Evolutionary conservation across 2,329 filamentous ascomycete genomes (phyloP), one percentile per base, ranked within the genome.

Genomic region (Cordyceps pruinosa): DNA sequence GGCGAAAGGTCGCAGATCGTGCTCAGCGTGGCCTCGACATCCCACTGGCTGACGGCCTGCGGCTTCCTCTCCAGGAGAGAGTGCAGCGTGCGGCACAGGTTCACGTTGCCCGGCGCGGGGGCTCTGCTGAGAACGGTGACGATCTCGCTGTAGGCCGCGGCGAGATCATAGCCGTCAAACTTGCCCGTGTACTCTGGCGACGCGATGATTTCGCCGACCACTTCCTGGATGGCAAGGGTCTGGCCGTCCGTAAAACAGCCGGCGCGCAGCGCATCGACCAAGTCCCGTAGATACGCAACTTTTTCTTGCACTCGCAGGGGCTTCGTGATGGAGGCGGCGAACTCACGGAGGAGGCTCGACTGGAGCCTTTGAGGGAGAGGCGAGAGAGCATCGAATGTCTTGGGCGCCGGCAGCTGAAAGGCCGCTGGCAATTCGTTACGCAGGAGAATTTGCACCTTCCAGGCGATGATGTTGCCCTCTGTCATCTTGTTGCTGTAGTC

Each of bases 21-120:
- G 62, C 72, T 74, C 39, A 84, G 67, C 4, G 79, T 81, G 28
- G 72, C 62, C 59, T 84, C 82, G 23, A 84, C 73, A 60, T 82
- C 83, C 76, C 80, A 83, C 63, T 85, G 82, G 6, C 73, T 76
- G 74, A 83, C 80, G 41, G 72, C 71, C 19, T 72, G 72, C 0
- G 77, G 72, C 44, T 76, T 76, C 61, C 74, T 75, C 60, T 82
- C 79, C 25, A 84, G 72, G 9, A 84, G 70, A 2, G 72, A 67
- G 26, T 70, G 68, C 13, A 79, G 66, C 10, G 73, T 71, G 35
- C 75, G 72, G 45, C 76, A 74, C 8, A 74, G 65, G 12, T 74
- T 69, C 23, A 66, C 60, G 55, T 74, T 72, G 54, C 74, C 68
- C 2, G 66, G 59, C 6, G 67, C 42, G 4, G 62, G 5, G 64